Percentiles rank a stretch among this genome's conserved stretches.
Conservation (phyloP, 768 basidiomycete species). For the Kwoniella heveanensis region DNA sequence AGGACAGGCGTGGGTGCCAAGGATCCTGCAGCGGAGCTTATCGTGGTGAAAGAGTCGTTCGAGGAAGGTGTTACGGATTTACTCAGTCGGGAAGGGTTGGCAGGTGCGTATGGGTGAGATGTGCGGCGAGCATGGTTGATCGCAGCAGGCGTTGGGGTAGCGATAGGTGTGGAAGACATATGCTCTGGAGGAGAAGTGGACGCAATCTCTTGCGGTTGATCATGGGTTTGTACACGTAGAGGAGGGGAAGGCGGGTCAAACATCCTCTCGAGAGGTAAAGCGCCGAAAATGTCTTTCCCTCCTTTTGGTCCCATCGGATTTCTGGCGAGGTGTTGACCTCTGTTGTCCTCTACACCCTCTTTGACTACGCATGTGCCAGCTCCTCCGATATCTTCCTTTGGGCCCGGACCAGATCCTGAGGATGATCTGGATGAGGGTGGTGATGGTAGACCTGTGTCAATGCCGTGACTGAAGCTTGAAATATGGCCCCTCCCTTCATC, state of each 20-base stretch:
- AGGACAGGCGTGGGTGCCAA: slow-evolving; percentile 4
- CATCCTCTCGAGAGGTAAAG: slow-evolving; percentile 57
- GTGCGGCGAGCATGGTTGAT: slow-evolving; percentile 18
- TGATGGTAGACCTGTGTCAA: slow-evolving; percentile 26
- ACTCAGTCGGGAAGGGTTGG: slow-evolving; percentile 48
- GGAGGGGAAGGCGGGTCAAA: slow-evolving; percentile 93
- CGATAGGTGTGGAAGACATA: slow-evolving; percentile 13
- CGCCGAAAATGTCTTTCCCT: slow-evolving; percentile 38
- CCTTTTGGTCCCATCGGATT: slow-evolving; percentile 35
- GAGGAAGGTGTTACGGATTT: slow-evolving; percentile 51
- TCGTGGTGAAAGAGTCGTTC: slow-evolving; percentile 24
- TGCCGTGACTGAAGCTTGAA: slow-evolving; percentile 19
- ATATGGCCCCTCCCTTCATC: slow-evolving; percentile 30
- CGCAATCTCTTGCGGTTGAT: slow-evolving; percentile 24
- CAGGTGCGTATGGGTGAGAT: slow-evolving; percentile 53
- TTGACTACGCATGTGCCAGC: slow-evolving; percentile 46
- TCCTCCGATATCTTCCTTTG: slow-evolving; percentile 56
- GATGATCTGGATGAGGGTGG: slow-evolving; percentile 48
- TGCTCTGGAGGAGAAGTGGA: not conserved
- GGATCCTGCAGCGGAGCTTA: slow-evolving; percentile 3
- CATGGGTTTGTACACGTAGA: slow-evolving; percentile 42
- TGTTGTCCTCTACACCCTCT: slow-evolving; percentile 47
- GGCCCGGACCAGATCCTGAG: slow-evolving; percentile 55
- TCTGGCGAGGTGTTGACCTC: slow-evolving; percentile 37
- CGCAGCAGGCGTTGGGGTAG: slow-evolving; percentile 16